Conservation (phyloP, 2,329 filamentous ascomycete genomes). For the Clarireedia monteithiana region DNA sequence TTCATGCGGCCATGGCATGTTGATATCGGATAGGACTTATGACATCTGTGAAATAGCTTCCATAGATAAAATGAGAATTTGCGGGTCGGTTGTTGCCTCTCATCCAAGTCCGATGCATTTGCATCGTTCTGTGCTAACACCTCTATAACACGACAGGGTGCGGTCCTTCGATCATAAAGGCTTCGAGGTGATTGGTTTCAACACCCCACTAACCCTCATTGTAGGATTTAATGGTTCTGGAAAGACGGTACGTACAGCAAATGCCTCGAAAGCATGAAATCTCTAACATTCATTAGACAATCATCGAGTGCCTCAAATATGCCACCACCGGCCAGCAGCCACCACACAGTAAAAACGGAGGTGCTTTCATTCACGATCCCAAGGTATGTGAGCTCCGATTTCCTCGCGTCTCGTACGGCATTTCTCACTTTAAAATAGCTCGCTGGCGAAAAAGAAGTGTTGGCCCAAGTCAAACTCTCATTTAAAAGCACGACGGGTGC, state of each 20-base stretch:
- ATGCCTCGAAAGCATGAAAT: background rate
- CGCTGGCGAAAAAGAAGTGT: constrained; percentile 76
- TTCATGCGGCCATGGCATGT: background rate
- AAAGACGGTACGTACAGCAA: constrained; percentile 57
- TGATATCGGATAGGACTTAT: background rate
- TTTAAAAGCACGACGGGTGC: constrained; percentile 74
- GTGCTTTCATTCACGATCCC: constrained; percentile 96
- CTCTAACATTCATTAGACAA: constrained; percentile 49
- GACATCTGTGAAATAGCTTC: constrained; percentile 50
- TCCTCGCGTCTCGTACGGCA: constrained; percentile 1
- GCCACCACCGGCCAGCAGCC: constrained; percentile 90
- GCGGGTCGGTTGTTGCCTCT: constrained; percentile 44
- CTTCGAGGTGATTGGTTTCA: constrained; percentile 77
- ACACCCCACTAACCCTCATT: constrained; percentile 87
- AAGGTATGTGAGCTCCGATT: constrained; percentile 43
- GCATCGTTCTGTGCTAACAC: too few relatives aligned
- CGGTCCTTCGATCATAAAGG: constrained; percentile 77
- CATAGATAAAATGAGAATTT: constrained; percentile 83
- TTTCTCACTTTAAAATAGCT: constrained; percentile 39
- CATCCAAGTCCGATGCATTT: too few relatives aligned
- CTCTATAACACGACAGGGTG: constrained; percentile 37
- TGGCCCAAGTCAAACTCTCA: constrained; percentile 84
- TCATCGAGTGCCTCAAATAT: constrained; percentile 98
- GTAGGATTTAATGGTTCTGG: constrained; percentile 96
- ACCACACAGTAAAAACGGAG: constrained; percentile 77